phyloP scores from a whole-genome alignment of 345 rosid genomes.

The Dovyalis caffra region DNA sequence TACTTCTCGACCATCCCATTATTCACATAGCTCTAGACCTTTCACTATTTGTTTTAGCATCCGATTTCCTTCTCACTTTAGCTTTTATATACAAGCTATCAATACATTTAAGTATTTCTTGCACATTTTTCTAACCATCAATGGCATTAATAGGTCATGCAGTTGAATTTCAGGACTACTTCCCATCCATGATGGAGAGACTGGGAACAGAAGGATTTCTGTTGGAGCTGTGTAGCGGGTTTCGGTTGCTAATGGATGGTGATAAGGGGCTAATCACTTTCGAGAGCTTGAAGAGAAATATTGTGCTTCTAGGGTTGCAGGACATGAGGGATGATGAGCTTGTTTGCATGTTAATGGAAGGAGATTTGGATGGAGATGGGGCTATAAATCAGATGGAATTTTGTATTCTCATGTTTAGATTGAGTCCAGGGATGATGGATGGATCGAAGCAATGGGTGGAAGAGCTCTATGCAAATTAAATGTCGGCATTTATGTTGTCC shows the following conservation, averaged over 20 bases:
- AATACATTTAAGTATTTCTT: not conserved
- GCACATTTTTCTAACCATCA: not conserved
- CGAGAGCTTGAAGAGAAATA: constrained; percentile 68
- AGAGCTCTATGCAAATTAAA: not conserved
- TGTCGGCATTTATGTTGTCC: not conserved
- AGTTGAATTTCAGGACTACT: constrained; percentile 51
- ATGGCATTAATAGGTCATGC: constrained; percentile 25
- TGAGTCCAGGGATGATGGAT: constrained; percentile 55
- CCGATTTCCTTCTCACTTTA: not conserved
- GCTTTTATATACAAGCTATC: not conserved
- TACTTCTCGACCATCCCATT: not conserved
- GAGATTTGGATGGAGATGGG: constrained; percentile 68
- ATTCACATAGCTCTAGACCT: not conserved
- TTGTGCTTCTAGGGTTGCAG: constrained; percentile 43
- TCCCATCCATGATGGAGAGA: constrained; percentile 54
- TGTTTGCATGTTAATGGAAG: constrained; percentile 57
- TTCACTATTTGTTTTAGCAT: not conserved
- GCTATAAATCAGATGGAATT: constrained; percentile 65
- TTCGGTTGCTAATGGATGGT: constrained; percentile 52
- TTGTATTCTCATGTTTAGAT: constrained; percentile 61
- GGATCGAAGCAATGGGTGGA: constrained; percentile 37
- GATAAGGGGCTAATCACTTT: constrained; percentile 65
- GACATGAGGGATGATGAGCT: constrained; percentile 62
- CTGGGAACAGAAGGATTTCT: constrained; percentile 59
- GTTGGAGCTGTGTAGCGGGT: constrained; percentile 56